Conservation (phyloP, 192 early-diverging fungal species). For the Phlyctochytrium bullatum region DNA sequence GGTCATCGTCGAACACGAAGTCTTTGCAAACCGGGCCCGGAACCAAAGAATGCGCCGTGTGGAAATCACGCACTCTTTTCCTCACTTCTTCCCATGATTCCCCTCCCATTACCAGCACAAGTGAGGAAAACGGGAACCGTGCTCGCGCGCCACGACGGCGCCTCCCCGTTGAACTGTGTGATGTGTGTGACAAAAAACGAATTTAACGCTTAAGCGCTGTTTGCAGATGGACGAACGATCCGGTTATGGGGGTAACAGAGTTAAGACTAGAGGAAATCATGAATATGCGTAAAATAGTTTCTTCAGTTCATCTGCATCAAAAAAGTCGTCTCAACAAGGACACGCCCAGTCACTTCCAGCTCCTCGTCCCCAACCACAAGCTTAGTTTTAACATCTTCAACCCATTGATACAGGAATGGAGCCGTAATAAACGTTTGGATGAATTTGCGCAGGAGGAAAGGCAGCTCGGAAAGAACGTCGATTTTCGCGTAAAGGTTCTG, state of each 20-base stretch:
- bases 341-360: slow-evolving; percentile 58
- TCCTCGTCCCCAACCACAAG: slow-evolving; percentile 74
- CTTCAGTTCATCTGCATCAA: slow-evolving; percentile 28
- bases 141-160: too few relatives aligned
- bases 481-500: slow-evolving; percentile 74
- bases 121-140: too few relatives aligned
- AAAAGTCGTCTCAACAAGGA: slow-evolving; percentile 84
- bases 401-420: slow-evolving; percentile 93
- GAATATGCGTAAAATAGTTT: too few relatives aligned
- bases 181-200: too few relatives aligned
- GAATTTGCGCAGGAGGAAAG: slow-evolving; percentile 83
- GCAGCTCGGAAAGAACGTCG: slow-evolving; percentile 87
- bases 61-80: slow-evolving; percentile 52
- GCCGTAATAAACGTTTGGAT: slow-evolving; percentile 91
- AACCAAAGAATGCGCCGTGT: slow-evolving; percentile 41
- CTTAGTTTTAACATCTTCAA: slow-evolving; percentile 68
- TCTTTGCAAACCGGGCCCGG: slow-evolving; percentile 43
- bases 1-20: slow-evolving; percentile 51
- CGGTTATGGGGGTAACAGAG: too few relatives aligned
- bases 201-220: too few relatives aligned
- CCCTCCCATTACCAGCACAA: too few relatives aligned
- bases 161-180: too few relatives aligned
- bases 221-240: too few relatives aligned
- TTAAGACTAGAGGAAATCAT: too few relatives aligned
- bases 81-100: slow-evolving; percentile 62